A percentile compares a stretch with the other conserved stretches of the same genome.
phyloP scores from a whole-genome alignment of 116 monocot species.

The Cymodocea nodosa region DNA sequence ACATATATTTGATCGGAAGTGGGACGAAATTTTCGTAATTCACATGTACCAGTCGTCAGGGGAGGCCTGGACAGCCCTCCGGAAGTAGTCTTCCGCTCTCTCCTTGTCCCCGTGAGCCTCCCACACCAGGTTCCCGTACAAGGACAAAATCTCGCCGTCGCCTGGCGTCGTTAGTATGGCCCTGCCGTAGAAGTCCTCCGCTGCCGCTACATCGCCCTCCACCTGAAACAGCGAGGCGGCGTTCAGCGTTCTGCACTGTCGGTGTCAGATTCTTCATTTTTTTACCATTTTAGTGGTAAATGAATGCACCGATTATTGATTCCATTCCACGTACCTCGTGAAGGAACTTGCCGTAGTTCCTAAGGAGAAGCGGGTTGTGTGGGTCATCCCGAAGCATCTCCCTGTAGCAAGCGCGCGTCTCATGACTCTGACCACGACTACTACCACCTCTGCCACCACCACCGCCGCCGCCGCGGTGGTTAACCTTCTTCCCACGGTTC shows the following conservation, averaged over 20 bases:
- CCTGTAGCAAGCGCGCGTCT: slow-evolving; percentile 41
- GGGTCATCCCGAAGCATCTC: slow-evolving; percentile 66
- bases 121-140: slow-evolving; percentile 76
- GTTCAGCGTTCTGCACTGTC: no score
- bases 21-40: no score
- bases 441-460: slow-evolving; percentile 14
- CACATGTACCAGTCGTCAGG: slow-evolving; percentile 89
- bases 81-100: slow-evolving; percentile 42
- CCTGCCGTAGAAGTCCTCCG: slow-evolving; percentile 71
- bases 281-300: no score
- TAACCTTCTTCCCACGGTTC: no score
- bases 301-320: no score
- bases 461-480: no score
- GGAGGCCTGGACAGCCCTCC: slow-evolving; percentile 55
- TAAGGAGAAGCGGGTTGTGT: slow-evolving; percentile 46
- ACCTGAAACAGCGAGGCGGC: no score
- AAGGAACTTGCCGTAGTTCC: slow-evolving; percentile 70
- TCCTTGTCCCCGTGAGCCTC: slow-evolving; percentile 36
- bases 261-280: no score
- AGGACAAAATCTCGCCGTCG: slow-evolving; percentile 66
- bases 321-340: no score
- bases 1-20: no score
- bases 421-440: slow-evolving; percentile 8
- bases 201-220: slow-evolving; percentile 36
- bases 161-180: slow-evolving; percentile 52